Base-by-base conservation (phyloP, 2,329 filamentous ascomycete species). In the Verruconis gallopava region DNA sequence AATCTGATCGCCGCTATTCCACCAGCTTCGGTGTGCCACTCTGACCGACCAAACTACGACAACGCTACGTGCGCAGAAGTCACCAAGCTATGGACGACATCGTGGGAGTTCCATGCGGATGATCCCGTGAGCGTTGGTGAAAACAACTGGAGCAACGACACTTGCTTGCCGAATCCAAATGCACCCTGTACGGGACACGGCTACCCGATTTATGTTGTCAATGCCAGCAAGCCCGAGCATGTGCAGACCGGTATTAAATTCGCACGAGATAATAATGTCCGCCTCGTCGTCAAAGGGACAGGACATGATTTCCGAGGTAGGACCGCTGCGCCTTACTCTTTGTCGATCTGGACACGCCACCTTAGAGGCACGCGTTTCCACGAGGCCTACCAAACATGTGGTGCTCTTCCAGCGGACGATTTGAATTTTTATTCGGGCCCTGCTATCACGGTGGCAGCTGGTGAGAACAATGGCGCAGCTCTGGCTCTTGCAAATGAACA, bases 61-160 rank as follows among this genome's bases (percentile, higher is more conserved):
- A 13, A 18, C 13, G 25, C 25, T 20, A 19, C 6, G 3, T 44
- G 43, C 33, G 38, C 18, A 9, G 18, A 43, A 4, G 21, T 44
- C 12, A 41, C n/a, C 3, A 15, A 17, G 5, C 18, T 9, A 30
- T 30, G 25, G 25, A 30, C 25, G n/a, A 30, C 25, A 30, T 30
- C 25, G n/a, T 30, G 25, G 25, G 25, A 9, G 6, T 44, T 5
- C n/a, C 43, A 44, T 20, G 25, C 28, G 13, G 18, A 44, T 13
- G 5, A 44, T 21, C 43, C 43, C 9, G 34, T 33, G 9, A 21
- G 15, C 5, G 40, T 15, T 19, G 40, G 43, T 28, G 43, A 37
- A 38, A 40, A 44, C 15, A 44, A 44, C 20, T 44, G 40, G 25
- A 44, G 40, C 21, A 43, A 44, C 30, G 36, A 42, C 30, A 46